phyloP scores from a whole-genome alignment of 140 eudicot species.

The Senecio squalidus region DNA sequence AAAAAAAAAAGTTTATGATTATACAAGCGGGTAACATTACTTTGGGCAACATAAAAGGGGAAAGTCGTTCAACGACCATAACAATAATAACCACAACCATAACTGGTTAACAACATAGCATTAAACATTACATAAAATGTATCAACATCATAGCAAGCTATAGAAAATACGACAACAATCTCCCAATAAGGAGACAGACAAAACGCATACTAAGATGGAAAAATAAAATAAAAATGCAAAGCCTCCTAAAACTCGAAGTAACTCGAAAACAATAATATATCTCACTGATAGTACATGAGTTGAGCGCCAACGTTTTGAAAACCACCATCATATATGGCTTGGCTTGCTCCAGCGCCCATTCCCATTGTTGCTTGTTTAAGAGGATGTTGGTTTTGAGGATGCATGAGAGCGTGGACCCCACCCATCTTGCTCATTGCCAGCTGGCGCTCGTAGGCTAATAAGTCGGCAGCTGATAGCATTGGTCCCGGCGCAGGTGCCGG shows the following conservation, averaged over 20 bases:
- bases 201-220: not conserved
- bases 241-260: slow-evolving; percentile 28
- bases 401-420: slow-evolving; percentile 47
- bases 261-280: not conserved
- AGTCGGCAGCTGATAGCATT: slow-evolving; percentile 50
- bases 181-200: not conserved
- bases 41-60: too few relatives aligned
- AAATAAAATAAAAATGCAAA: not conserved
- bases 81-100: too few relatives aligned
- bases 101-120: slow-evolving; percentile 10
- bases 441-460: slow-evolving; percentile 68
- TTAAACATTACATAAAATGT: slow-evolving; percentile 18
- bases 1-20: too few relatives aligned
- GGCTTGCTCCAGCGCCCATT: slow-evolving; percentile 65
- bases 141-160: slow-evolving; percentile 20
- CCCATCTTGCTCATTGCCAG: slow-evolving; percentile 70
- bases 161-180: slow-evolving; percentile 17
- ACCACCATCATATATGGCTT: slow-evolving; percentile 79
- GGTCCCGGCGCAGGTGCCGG: slow-evolving; percentile 55
- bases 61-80: too few relatives aligned
- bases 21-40: too few relatives aligned
- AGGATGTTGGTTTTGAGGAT: slow-evolving; percentile 52
- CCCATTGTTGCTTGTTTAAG: slow-evolving; percentile 61
- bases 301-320: slow-evolving; percentile 70
- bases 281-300: slow-evolving; percentile 74